A percentile compares a stretch with the other conserved stretches of the same genome.
Conservation (phyloP, 1,139 yeast genomes). For the Ogataea hybrid region DNA sequence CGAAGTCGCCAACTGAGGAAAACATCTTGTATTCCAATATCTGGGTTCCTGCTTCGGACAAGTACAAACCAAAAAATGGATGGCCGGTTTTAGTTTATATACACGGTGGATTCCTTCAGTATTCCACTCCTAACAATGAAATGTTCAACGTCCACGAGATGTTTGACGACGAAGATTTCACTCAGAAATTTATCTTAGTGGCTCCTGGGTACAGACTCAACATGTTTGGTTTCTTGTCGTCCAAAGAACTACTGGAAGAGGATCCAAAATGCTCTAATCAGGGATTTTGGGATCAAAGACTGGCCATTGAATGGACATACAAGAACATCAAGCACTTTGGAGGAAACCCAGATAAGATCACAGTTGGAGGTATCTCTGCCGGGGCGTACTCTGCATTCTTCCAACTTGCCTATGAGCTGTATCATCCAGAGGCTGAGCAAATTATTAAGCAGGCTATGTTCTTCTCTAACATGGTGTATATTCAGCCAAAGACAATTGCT, state of each 20-base stretch:
- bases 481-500: conserved; percentile 36
- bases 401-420: conserved; percentile 38
- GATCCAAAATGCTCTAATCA: conserved; percentile 34
- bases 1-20: conserved; percentile 31
- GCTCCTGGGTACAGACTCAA: conserved; percentile 41
- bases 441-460: conserved; percentile 37
- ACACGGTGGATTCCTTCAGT: conserved; percentile 44
- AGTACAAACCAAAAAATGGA: conserved; percentile 34
- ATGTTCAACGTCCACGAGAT: conserved; percentile 24
- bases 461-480: conserved; percentile 36
- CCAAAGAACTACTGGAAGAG: conserved; percentile 32
- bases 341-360: conserved; percentile 33
- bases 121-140: conserved; percentile 34
- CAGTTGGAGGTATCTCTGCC: conserved; percentile 34
- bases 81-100: conserved; percentile 42
- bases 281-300: conserved; percentile 43
- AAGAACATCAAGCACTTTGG: conserved; percentile 34
- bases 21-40: conserved; percentile 38
- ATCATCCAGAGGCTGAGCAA: conserved; percentile 35
- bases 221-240: conserved; percentile 39
- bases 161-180: conserved; percentile 30
- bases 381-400: conserved; percentile 37
- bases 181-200: conserved; percentile 36
- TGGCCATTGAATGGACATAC: conserved; percentile 40
- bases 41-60: conserved; percentile 38